A percentile compares a stretch with the other conserved stretches of the same genome.
These are phyloP conservation scores for Anisodus tanguticus DNA, from an alignment of 257 asterid genomes.

Conservation along the genomic window DNA sequence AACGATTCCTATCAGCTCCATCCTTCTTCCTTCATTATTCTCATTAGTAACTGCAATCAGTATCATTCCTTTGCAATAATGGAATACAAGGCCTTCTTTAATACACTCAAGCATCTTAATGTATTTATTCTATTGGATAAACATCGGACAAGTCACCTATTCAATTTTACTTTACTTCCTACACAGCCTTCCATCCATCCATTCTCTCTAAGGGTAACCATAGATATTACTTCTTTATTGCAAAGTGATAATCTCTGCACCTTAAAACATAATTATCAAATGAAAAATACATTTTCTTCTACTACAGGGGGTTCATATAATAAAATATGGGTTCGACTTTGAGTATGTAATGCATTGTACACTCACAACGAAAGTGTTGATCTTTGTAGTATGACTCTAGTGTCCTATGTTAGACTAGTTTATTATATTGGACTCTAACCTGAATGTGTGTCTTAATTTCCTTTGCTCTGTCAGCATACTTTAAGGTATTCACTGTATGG, in stretches of 20 bases:
- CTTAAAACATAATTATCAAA: conserved; percentile 13
- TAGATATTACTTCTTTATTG: conserved; percentile 17
- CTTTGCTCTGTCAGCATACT: conserved; percentile 95
- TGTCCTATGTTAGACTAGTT: background rate
- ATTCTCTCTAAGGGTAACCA: background rate
- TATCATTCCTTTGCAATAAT: background rate
- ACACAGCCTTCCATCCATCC: background rate
- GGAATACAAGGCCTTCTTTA: background rate
- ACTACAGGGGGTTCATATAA: background rate
- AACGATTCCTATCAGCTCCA: background rate
- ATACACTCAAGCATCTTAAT: conserved; percentile 10
- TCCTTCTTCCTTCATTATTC: background rate
- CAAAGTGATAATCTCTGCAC: background rate
- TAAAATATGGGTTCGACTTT: background rate
- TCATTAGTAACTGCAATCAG: conserved; percentile 6
- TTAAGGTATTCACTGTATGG: conserved; percentile 90
- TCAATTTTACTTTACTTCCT: background rate
- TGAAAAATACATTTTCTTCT: background rate
- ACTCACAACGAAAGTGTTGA: background rate
- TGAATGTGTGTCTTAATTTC: conserved; percentile 94
- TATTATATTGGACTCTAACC: conserved; percentile 52
- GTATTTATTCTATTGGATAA: background rate
- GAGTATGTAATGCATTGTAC: background rate
- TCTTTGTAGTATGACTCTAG: background rate
- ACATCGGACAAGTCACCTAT: conserved; percentile 6